phyloP scores from a whole-genome alignment of 2,329 filamentous ascomycete genomes.

The Aspergillus sojae region DNA sequence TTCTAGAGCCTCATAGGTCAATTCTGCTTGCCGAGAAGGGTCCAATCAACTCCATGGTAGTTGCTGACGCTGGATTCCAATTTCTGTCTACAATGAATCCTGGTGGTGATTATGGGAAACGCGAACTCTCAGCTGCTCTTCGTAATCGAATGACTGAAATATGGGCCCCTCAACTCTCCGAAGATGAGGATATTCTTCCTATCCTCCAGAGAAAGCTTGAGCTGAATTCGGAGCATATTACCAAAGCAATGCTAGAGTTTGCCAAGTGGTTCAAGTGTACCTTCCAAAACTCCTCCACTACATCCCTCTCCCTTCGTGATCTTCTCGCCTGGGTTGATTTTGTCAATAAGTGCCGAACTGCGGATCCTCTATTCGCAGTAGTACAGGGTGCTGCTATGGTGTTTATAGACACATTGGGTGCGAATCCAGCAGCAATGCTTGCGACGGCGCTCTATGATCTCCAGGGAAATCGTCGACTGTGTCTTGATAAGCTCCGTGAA shows the following conservation, averaged over 20 bases:
- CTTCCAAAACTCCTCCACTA: conserved; percentile 73
- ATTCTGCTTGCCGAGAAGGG: conserved; percentile 94
- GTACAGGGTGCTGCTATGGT: conserved; percentile 93
- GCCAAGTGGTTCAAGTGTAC: conserved; percentile 87
- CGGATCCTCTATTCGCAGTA: conserved; percentile 55
- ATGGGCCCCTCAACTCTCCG: conserved; percentile 89
- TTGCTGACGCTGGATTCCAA: conserved; percentile 78
- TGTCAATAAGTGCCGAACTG: conserved; percentile 67
- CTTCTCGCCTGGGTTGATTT: conserved; percentile 93
- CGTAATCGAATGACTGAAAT: conserved; percentile 98
- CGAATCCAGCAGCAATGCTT: conserved; percentile 87
- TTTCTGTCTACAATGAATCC: conserved; percentile 99
- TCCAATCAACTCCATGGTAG: conserved; percentile 76
- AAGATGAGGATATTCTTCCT: conserved; percentile 80
- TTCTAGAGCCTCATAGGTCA: conserved; percentile 84
- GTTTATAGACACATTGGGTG: conserved; percentile 91
- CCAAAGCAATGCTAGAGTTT: conserved; percentile 77
- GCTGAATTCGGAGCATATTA: conserved; percentile 57
- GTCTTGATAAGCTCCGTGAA: conserved; percentile 70
- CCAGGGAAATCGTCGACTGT: conserved; percentile 69
- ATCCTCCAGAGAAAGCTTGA: conserved; percentile 80
- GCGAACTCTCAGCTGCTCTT: conserved; percentile 91
- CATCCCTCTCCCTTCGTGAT: conserved; percentile 87
- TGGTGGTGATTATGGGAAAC: conserved; percentile 96
- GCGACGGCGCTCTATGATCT: conserved; percentile 72